Base-by-base conservation (phyloP, 108 stramenopile genomes). In the Discostella stelligeroides region DNA sequence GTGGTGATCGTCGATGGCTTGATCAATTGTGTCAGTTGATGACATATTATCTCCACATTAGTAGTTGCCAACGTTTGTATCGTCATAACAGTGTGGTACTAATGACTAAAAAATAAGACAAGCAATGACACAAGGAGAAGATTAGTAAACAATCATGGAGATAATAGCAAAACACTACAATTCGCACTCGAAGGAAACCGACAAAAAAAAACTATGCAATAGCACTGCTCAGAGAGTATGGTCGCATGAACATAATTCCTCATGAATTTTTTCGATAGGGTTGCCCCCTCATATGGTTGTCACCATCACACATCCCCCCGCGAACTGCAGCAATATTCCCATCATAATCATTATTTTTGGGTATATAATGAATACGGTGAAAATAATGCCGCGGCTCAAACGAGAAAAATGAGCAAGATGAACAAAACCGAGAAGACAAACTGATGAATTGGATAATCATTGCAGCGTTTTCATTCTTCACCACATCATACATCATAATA, bases 201-300 rank as follows among this genome's bases (percentile, higher is more conserved):
- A 56, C 12, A 56, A 14, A 56, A 56, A 56, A 28, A n/a, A 29
- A 54, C 53, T 4, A 29, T 28, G 9, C 15, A n/a, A 2, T 24
- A 12, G 24, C 30, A 56, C 55, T 56, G 55, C 34, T 56, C 55
- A 56, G 55, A 56, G 55, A 56, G 55, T 56, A 56, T 56, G 55
- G 55, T 56, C 55, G 55, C 55, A 27, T 56, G 28, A 14, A 17
- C 34, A 56, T 56, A 37, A 8, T 18, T 56, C 55, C 28, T 56
- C 28, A 56, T 15, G 5, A 18, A 54, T 23, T 18, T 49, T 49
- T 23, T n/a, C 34, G 6, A 4, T 45, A 45, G n/a, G 43, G 43
- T 10, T 45, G 43, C 43, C 43, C n/a, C 43, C 43, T 9, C 12
- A 8, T 29, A 25, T 7, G 13, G 25, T 24, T 53, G 25, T 23